Base-by-base conservation (phyloP, 2,329 filamentous ascomycete species). In the Setomelanomma holmii region DNA sequence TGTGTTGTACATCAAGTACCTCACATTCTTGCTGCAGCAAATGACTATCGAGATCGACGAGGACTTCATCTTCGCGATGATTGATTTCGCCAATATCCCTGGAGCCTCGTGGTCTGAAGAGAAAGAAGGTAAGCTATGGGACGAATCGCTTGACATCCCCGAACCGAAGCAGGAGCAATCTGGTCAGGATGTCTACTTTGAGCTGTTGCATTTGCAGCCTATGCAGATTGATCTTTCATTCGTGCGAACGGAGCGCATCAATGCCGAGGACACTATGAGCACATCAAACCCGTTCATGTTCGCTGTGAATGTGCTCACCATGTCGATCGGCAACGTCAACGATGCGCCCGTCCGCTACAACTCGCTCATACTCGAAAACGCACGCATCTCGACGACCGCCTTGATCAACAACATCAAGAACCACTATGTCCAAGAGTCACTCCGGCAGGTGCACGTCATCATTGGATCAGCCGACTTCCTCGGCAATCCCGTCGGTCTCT, bases 321-420 rank as follows among this genome's bases (percentile, higher is more conserved):
- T 99, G 95, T 96, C 95, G 12, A 95, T 99, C 67, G 95, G 95
- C 59, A 99, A 99, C 67, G 91, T 99, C 80, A 99, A 99, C 67
- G 96, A 99, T 75, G 95, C 95, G 5, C 96, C 95, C 0, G 87
- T 99, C 46, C 88, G 91, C 41, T 86, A 99, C 71, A 99, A 98
- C 58, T 91, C 95, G 1, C 80, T 99, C 20, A 90, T 99, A 79
- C 79, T 99, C 20, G 95, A 99, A 75, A 99, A 99, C 66, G 93
- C 95, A 39, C 87, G 95, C 22, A 89, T 99, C 4, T 96, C 95
- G 0, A 87, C 92, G 6, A 87, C 88, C 4, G 86, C 96, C 1
- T 81, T 99, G 39, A 84, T 92, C 19, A 88, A 90, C 71, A 96
- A 93, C 71, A 86, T 99, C 48, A 89, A 90, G 42, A 96, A 89